Evolutionary conservation across 129 eudicot species (phyloP).

Genomic region (Escallonia rubra): DNA sequence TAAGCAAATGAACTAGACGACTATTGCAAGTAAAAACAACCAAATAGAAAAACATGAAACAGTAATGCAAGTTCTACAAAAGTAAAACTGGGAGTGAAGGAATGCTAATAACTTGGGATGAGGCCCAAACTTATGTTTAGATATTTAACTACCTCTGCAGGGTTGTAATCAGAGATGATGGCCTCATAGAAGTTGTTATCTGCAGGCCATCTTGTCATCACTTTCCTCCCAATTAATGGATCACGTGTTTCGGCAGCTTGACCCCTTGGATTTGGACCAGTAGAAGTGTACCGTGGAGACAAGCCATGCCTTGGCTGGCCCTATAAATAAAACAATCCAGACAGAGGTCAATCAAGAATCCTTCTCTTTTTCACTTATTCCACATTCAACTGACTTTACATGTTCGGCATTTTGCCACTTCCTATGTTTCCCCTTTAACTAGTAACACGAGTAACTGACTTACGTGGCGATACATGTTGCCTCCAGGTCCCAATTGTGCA

Average conservation of each 20-base stretch:
- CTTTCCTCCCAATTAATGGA: slow-evolving; percentile 71
- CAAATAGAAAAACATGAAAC: too few relatives aligned
- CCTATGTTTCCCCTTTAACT: too few relatives aligned
- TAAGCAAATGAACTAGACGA: too few relatives aligned
- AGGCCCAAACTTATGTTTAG: neutral
- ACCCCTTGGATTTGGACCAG: slow-evolving; percentile 40
- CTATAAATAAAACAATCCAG: slow-evolving; percentile 21
- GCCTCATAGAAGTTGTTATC: slow-evolving; percentile 93
- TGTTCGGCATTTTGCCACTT: too few relatives aligned
- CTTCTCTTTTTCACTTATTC: neutral
- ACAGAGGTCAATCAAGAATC: neutral
- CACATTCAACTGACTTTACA: neutral
- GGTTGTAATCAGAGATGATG: slow-evolving; percentile 62
- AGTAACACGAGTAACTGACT: slow-evolving; percentile 14
- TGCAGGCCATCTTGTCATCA: slow-evolving; percentile 91
- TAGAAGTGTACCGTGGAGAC: slow-evolving; percentile 35
- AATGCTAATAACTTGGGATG: neutral
- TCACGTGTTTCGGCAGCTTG: slow-evolving; percentile 47
- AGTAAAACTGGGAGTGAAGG: too few relatives aligned
- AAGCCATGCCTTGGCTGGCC: slow-evolving; percentile 22
- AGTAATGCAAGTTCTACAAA: too few relatives aligned
- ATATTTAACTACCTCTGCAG: slow-evolving; percentile 51
- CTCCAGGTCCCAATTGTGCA: slow-evolving; percentile 41
- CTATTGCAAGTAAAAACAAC: too few relatives aligned
- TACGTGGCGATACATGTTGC: slow-evolving; percentile 62